Percentiles rank a stretch among this genome's conserved stretches.
These are phyloP conservation scores for Umbelopsis isabellina DNA, from an alignment of 192 early-diverging fungal species.

Conservation along the genomic window DNA sequence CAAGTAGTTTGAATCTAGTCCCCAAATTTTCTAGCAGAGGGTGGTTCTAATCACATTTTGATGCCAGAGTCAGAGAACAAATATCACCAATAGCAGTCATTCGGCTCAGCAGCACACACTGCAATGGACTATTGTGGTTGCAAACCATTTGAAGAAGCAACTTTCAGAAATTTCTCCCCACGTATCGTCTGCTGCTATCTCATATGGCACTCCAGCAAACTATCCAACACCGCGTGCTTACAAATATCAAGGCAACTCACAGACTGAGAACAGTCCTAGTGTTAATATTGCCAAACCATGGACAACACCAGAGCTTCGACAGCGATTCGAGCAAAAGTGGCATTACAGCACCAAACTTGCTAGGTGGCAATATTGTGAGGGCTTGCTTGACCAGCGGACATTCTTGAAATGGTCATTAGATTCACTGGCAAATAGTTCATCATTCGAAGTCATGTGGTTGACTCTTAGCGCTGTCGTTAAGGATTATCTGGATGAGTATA, in stretches of 20 bases:
- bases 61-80: conserved; percentile 11
- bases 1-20: neutral
- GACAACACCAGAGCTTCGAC: conserved; percentile 46
- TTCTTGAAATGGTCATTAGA: conserved; percentile 54
- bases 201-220: conserved; percentile 8
- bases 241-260: conserved; percentile 18
- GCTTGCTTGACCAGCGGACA: conserved; percentile 53
- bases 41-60: neutral
- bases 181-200: conserved; percentile 4
- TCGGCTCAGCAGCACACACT: conserved; percentile 27
- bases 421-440: conserved; percentile 36
- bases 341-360: conserved; percentile 54
- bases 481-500: conserved; percentile 56
- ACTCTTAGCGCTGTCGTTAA: conserved; percentile 52
- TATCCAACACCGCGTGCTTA: conserved; percentile 19
- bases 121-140: conserved; percentile 54
- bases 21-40: neutral
- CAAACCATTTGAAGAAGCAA: conserved; percentile 48
- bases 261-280: conserved; percentile 25
- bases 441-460: conserved; percentile 43
- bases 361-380: conserved; percentile 61
- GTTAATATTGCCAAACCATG: conserved; percentile 45
- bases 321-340: conserved; percentile 49
- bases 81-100: conserved; percentile 17
- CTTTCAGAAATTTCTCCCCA: conserved; percentile 45